Conservation (phyloP, 768 basidiomycete species). For the Collybia sordida region DNA sequence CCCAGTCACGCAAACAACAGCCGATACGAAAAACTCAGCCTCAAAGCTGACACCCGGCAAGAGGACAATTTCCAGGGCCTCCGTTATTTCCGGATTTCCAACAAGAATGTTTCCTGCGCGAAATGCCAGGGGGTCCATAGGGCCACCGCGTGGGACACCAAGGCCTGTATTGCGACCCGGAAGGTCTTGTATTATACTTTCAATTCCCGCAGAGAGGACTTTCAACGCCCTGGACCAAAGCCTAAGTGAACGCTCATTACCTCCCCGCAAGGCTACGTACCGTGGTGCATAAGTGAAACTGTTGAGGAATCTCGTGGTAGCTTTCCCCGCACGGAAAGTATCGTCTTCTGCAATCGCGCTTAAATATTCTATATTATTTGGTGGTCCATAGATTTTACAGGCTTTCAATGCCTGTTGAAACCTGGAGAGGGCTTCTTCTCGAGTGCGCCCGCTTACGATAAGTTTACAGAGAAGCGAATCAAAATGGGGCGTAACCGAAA, state of each 20-base stretch:
- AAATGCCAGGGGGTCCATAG: constrained; percentile 62
- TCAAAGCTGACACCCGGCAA: constrained; percentile 42
- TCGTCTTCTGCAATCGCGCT: constrained; percentile 38
- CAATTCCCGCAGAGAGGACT: constrained; percentile 53
- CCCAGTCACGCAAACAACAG: constrained; percentile 59
- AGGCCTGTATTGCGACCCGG: constrained; percentile 51
- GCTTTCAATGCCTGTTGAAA: constrained; percentile 37
- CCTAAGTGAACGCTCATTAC: background rate
- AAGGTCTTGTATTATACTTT: constrained; percentile 58
- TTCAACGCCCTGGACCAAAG: constrained; percentile 41
- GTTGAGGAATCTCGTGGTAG: constrained; percentile 51
- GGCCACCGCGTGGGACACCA: constrained; percentile 64
- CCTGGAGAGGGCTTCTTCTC: constrained; percentile 44
- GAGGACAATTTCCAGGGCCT: constrained; percentile 56
- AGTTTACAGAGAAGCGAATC: constrained; percentile 64
- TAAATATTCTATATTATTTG: constrained; percentile 59
- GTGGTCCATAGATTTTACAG: constrained; percentile 52
- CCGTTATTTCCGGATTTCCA: constrained; percentile 47
- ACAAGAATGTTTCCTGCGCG: constrained; percentile 57
- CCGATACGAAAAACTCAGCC: constrained; percentile 46
- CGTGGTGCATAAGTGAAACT: constrained; percentile 39
- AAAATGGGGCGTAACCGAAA: constrained; percentile 49
- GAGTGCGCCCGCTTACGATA: constrained; percentile 46
- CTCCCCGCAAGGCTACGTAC: constrained; percentile 24
- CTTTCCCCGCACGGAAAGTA: constrained; percentile 38